Evolutionary conservation across 352 stramenopile genomes (phyloP).

Genomic region (Phytophthora palmivora): DNA sequence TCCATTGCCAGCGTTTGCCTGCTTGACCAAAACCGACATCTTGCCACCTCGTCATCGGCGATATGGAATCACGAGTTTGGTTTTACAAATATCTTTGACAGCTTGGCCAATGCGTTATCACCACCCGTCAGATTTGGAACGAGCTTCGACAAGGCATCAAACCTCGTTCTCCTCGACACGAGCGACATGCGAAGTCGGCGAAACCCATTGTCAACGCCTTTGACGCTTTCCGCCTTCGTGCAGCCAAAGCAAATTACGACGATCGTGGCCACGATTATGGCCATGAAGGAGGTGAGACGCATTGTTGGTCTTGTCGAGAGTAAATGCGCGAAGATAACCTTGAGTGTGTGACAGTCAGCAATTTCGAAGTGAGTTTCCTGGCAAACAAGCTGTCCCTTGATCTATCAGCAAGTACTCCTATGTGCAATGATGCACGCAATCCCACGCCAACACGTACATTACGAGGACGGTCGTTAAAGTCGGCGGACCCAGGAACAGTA

Average conservation of each 20-base stretch:
- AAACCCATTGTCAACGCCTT: neutral
- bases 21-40: slow-evolving; percentile 1
- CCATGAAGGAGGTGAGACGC: slow-evolving; percentile 1
- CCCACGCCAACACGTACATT: too few species aligned
- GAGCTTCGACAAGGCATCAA: neutral
- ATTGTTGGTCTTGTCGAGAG: neutral
- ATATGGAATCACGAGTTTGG: neutral
- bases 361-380: neutral
- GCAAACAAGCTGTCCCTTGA: too few species aligned
- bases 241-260: slow-evolving; percentile 4
- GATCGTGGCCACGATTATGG: neutral
- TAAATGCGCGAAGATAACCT: too few species aligned
- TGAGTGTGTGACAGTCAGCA: neutral
- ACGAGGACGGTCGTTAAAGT: too few species aligned
- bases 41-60: neutral
- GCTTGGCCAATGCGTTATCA: neutral
- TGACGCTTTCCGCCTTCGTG: neutral
- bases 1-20: neutral
- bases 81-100: neutral
- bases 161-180: neutral
- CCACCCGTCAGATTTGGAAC: neutral
- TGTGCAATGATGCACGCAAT: too few species aligned
- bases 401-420: too few species aligned
- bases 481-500: too few species aligned
- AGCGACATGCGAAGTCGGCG: neutral